These are phyloP conservation scores for Silene conica DNA, from an alignment of 148 eudicot genomes.

Conservation along the genomic window DNA sequence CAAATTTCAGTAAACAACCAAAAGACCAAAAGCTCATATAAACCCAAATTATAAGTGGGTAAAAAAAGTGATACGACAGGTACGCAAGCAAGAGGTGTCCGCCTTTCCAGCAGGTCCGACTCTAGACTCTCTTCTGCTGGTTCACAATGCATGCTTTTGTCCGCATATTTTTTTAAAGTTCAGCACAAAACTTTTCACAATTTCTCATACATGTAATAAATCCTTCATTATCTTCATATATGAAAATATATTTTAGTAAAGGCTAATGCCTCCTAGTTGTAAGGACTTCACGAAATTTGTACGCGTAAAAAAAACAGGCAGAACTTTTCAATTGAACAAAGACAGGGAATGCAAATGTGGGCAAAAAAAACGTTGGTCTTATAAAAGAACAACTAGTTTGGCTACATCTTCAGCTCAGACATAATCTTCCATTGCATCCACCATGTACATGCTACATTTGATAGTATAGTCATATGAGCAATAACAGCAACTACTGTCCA, in stretches of 20 bases:
- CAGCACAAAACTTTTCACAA: background rate
- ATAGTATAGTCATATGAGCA: background rate
- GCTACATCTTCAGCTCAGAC: background rate
- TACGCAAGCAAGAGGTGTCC: background rate
- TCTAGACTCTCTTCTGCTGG: background rate
- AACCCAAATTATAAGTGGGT: background rate
- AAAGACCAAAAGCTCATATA: background rate
- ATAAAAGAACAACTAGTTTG: background rate
- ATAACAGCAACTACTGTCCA: background rate
- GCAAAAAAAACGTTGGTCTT: background rate
- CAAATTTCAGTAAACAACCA: background rate
- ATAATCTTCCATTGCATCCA: background rate
- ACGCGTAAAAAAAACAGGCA: background rate
- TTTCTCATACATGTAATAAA: constrained; percentile 1
- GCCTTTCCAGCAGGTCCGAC: background rate
- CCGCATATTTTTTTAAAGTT: background rate
- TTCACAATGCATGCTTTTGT: background rate
- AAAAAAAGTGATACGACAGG: background rate
- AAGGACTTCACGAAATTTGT: background rate
- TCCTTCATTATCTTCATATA: background rate
- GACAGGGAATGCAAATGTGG: background rate
- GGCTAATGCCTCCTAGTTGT: background rate
- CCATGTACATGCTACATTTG: background rate
- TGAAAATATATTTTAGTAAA: background rate
- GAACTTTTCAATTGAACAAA: background rate